Base-by-base conservation (phyloP, 148 eudicot species). In the Agrostemma githago region DNA sequence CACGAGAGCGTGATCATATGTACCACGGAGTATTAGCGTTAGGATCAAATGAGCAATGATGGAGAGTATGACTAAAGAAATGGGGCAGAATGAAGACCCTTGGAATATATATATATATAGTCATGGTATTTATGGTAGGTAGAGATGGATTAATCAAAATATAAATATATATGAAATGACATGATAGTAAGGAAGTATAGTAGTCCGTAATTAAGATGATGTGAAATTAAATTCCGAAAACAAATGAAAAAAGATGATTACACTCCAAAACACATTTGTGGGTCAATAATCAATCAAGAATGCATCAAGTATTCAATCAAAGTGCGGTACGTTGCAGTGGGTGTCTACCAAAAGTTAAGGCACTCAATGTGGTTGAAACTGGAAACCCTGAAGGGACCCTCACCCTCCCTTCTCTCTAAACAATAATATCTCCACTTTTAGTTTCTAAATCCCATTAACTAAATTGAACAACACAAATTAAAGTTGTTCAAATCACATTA, bases 331-430 rank as follows among this genome's bases (percentile, higher is more conserved):
- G n/a, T n/a, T n/a, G 19, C 11, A 19, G 77, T 79, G 78, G 73
- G 81, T 17, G 62, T 73, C 73, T 66, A 43, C 37, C 77, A 40
- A 58, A 71, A 65, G 42, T 73, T 73, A 74, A 54, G 74, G 38
- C 77, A 62, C 65, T 74, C 53, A 79, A 74, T 66, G 60, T 74
- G 77, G 46, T 38, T 19, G 37, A 53, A 77, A 77, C 73, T 76
- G 17, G 43, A 68, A 76, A 64, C 48, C 48, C 68, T 72, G 11
- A 19, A 15, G 39, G 37, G 44, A 17, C 73, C 72, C 68, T 16
- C n/a, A n/a, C n/a, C n/a, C n/a, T 48, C 5, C 68, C 16, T 26
- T 26, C 34, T 26, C 34, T 48, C 5, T 5, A 34, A 11, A 12
- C 7, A 14, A 39, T 73, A 12, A 42, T 43, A 42, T 4, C 43